Base-by-base conservation (phyloP, 257 asterid species). In the Solanum bukasovii region DNA sequence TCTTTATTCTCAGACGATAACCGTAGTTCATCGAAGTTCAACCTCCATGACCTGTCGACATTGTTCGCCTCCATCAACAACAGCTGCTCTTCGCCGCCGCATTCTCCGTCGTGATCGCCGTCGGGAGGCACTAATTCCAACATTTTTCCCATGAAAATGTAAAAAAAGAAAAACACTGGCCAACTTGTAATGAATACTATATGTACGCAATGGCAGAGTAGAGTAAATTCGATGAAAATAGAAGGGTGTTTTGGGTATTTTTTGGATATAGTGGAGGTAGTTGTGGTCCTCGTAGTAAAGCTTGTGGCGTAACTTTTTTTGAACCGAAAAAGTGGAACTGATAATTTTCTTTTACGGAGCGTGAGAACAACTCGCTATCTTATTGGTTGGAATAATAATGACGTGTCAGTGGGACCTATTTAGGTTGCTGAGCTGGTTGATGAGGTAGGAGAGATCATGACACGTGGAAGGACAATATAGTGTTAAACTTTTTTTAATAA, bases 21-120 rank as follows among this genome's bases (percentile, higher is more conserved):
- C 87, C 91, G 87, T 52, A 89, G 59, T 40, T 91, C 92, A 31
- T 92, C 92, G 87, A 92, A 91, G 89, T 92, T 92, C 86, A 92
- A 68, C 88, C 92, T 87, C 94, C 94, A 92, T 7, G 94, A 92
- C 67, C 83, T 23, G 82, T 92, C 93, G 13, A 29, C 93, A 73
- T 83, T 92, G 67, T 89, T 89, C 3, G 84, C 35, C 56, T 91
- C 93, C 87, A 59, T 70, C 71, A 92, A 56, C 21, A 92, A 73
- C 27, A 91, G 89, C 71, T 87, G 87, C 92, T 88, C 93, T 68
- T 92, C 94, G 68, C 90, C 85, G 87, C 81, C 90, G 82, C 82
- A 9, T 20, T 5, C 82, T 33, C 67, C 92, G 37, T 38, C 93
- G 67, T n/a, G 82, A 77, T 79, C 90, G 37, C 31, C 86, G 85